Base-by-base conservation (phyloP, 495 filamentous ascomycete genomes). In the Aspergillus campestris region DNA sequence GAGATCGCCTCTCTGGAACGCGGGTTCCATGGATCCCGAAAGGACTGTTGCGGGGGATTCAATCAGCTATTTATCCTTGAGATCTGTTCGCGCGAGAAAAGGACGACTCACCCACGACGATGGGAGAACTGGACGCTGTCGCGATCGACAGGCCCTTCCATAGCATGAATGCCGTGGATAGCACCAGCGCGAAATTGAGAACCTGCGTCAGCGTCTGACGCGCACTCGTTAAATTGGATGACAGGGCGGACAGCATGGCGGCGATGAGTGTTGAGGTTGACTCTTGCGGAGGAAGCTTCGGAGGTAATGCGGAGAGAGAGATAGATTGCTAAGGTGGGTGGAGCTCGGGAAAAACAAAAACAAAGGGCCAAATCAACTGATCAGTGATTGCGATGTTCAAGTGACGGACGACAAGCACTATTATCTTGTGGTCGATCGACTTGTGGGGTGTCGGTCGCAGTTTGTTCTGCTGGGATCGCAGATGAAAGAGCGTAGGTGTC, bases 161-260 rank as follows among this genome's bases (percentile, higher is more conserved):
- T 65, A 95, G 80, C 91, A 95, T 96, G 62, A 96, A 95, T 1
- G 91, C 90, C 3, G 90, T 95, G 10, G 85, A 89, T 11, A 97
- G 82, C 40, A 97, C 89, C 35, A 99, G 79, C 6, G 81, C 94
- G 63, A 99, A 97, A 62, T 95, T 96, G 58, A 99, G 81, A 50
- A 90, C 63, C 70, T 97, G 94, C n/a, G 84, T 76, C 50, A 88
- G 79, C 31, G 86, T 77, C 54, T 92, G 89, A 55, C 91, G 87
- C 42, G 89, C 83, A 58, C 89, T 86, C 51, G 70, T 64, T 44
- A 91, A 67, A 40, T 57, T 68, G 31, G 61, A 61, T 48, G 69
- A 65, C 31, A 95, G 71, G 31, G 74, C 67, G 42, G 84, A 87
- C 46, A 94, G 60, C 89, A 95, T 95, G 40, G 54, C 73, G 53